Evolutionary conservation across 345 rosid species (phyloP).

Genomic region (Eucalyptus tenuipes): DNA sequence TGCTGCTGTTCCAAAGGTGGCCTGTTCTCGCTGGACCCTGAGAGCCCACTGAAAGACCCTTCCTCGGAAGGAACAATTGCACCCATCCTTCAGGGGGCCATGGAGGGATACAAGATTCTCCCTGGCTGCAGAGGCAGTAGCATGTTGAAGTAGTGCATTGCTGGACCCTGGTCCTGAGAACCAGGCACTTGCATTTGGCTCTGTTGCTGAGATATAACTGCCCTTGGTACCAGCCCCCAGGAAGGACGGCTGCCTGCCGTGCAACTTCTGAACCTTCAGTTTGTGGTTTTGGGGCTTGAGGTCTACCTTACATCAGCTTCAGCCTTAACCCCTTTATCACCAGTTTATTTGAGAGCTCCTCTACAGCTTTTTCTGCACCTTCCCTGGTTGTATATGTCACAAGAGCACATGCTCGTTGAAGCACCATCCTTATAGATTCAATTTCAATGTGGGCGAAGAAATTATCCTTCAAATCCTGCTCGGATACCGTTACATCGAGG

Average conservation of each 20-base stretch:
- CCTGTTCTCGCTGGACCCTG: conserved; percentile 29
- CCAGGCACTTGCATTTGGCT: conserved; percentile 32
- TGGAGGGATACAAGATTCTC: conserved; percentile 74
- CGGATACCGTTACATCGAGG: too few relatives aligned
- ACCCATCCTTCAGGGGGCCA: conserved; percentile 98
- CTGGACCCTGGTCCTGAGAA: conserved; percentile 36
- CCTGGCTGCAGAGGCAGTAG: conserved; percentile 58
- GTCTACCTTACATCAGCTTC: conserved; percentile 94
- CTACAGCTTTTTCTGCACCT: conserved; percentile 95
- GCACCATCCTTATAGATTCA: conserved; percentile 73
- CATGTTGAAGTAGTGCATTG: conserved; percentile 62
- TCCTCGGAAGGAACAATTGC: conserved; percentile 69
- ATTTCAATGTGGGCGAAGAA: conserved; percentile 96
- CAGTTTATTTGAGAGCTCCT: conserved; percentile 74
- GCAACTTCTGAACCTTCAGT: conserved; percentile 54
- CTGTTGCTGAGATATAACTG: conserved; percentile 85
- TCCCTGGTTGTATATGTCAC: conserved; percentile 83
- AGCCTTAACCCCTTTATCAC: conserved; percentile 85
- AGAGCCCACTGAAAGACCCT: conserved; percentile 20
- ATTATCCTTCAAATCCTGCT: conserved; percentile 76
- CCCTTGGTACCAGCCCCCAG: conserved; percentile 78
- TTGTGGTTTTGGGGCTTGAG: conserved; percentile 73
- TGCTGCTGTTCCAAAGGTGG: conserved; percentile 28
- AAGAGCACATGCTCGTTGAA: conserved; percentile 76
- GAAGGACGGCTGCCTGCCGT: conserved; percentile 48